Evolutionary conservation across 148 eudicot species (phyloP).

Genomic region (Mesembryanthemum crystallinum): DNA sequence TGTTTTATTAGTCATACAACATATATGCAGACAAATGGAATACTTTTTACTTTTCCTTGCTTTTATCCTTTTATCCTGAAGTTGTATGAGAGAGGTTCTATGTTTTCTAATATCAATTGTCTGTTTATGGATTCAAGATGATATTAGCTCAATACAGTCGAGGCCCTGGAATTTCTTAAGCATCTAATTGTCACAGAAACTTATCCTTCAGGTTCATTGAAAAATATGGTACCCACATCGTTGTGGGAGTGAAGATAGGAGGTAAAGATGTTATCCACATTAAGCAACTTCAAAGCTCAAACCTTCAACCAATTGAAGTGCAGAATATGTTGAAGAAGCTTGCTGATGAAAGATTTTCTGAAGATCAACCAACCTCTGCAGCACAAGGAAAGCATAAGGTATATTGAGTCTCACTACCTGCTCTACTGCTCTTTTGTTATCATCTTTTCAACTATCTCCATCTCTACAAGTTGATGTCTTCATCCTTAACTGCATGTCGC

Average conservation of each 20-base stretch:
- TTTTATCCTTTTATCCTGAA: neutral
- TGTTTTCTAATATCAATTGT: neutral
- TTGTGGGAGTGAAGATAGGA: slow-evolving; percentile 94
- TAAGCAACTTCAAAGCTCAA: slow-evolving; percentile 73
- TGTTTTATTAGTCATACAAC: neutral
- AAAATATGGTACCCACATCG: slow-evolving; percentile 84
- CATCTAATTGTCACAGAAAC: slow-evolving; percentile 2
- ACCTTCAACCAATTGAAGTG: slow-evolving; percentile 57
- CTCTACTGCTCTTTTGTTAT: neutral
- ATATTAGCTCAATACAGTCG: neutral
- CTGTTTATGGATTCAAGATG: neutral
- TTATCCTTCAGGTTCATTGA: slow-evolving; percentile 77
- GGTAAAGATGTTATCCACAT: slow-evolving; percentile 92
- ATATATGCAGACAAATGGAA: neutral
- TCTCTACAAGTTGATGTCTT: neutral
- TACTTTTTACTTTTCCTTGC: neutral
- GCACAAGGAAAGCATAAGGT: slow-evolving; percentile 57
- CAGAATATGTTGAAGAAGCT: slow-evolving; percentile 68
- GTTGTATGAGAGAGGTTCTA: neutral
- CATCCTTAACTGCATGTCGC: neutral
- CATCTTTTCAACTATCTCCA: neutral
- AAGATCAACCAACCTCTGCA: slow-evolving; percentile 35
- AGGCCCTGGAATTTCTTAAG: neutral
- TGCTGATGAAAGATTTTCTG: slow-evolving; percentile 75
- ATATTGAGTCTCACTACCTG: neutral